phyloP scores from a whole-genome alignment of 2,329 filamentous ascomycete genomes.

The Tolypocladium album region DNA sequence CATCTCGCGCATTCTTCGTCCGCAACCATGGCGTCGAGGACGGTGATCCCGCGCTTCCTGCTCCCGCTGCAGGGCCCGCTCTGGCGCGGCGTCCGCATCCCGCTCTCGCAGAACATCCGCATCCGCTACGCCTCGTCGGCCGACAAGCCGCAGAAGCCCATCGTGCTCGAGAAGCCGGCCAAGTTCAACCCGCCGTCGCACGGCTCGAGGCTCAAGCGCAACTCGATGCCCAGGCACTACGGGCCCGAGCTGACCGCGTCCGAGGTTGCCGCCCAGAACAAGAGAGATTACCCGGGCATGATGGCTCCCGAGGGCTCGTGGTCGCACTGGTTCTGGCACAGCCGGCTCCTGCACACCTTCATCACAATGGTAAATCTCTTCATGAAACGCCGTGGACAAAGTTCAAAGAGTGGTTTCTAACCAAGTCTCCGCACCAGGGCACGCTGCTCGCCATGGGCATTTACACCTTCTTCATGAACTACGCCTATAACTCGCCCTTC shows the following conservation, averaged over 20 bases:
- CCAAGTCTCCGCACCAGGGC: conserved; percentile 27
- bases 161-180: conserved; percentile 74
- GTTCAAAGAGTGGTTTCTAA: not conserved
- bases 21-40: conserved; percentile 33
- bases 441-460: conserved; percentile 59
- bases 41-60: conserved; percentile 55
- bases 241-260: conserved; percentile 58
- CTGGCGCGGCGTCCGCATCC: conserved; percentile 35
- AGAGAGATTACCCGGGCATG: conserved; percentile 74
- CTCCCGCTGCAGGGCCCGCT: conserved; percentile 49
- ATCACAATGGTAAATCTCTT: conserved; percentile 65
- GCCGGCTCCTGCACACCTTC: conserved; percentile 62
- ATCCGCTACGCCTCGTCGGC: conserved; percentile 22
- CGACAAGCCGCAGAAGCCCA: conserved; percentile 36
- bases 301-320: conserved; percentile 77
- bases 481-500: conserved; percentile 69
- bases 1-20: not conserved
- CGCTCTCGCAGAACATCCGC: conserved; percentile 21
- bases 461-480: conserved; percentile 68
- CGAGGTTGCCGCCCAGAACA: conserved; percentile 55
- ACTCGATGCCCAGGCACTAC: conserved; percentile 53
- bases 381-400: fast-evolving
- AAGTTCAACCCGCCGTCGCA: conserved; percentile 92
- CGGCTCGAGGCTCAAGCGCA: conserved; percentile 53
- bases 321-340: conserved; percentile 76